Base-by-base conservation (phyloP, 2,329 filamentous ascomycete genomes). In the Hymenoscyphus linearis region DNA sequence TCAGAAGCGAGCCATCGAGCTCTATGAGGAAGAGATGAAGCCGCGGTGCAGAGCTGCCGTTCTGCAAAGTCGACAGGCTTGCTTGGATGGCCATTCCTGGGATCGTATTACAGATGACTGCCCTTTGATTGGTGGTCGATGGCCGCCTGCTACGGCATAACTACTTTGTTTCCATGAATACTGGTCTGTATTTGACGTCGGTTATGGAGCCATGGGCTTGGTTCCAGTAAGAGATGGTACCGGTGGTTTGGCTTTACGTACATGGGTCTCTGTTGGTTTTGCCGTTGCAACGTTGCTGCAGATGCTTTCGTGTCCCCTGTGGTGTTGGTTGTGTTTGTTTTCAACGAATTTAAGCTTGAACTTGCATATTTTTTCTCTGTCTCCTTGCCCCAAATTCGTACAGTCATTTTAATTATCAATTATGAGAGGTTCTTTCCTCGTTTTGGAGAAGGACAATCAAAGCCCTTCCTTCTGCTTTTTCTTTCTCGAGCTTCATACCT, bases 81-180 rank as follows among this genome's bases (percentile, higher is more conserved):
- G 80, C 60, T 64, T 83, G 2, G 82, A 85, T 68, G 81, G 82
- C 0, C 81, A 85, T 67, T 73, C 80, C 18, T 85, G 79, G 72
- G 61, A 71, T 0, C 72, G 68, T 2, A 79, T 84, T 16, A 66
- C 68, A 9, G 69, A 74, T n/a, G 68, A 71, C 22, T 76, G 74
- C 50, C 75, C 76, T 0, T 63, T 77, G 9, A 68, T 78, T n/a
- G 68, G 80, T 77, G 13, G 18, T n/a, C 44, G 61, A 34, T 50
- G 54, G 50, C 57, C 60, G 34, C 60, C 60, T 14, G 34, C 31
- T 6, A 62, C 52, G 13, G 60, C 57, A 22, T 62, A 27, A 50
- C 25, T 25, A 25, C n/a, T 50, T 26, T 50, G 18, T 50, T 50
- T 50, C 40, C 40, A 34, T 18, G 54, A 54, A n/a, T n/a, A n/a